Evolutionary conservation across 257 asterid genomes (phyloP).

Genomic region (Plantago ovata): DNA sequence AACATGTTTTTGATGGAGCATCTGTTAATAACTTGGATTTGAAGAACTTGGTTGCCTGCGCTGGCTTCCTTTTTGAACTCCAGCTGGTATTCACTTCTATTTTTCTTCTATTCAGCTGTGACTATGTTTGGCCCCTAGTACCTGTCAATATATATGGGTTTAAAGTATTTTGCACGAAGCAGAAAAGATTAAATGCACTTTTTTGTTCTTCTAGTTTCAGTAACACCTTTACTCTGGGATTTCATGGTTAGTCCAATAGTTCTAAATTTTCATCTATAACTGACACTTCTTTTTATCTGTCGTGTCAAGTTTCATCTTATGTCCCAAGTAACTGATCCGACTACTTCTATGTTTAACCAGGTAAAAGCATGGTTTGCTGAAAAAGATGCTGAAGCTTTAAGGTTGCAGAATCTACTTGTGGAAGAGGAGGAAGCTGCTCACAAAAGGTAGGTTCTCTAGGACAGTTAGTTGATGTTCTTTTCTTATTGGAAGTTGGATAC

Average conservation of each 20-base stretch:
- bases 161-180: too few relatives aligned
- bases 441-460: conserved; percentile 44
- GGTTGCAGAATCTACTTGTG: conserved; percentile 89
- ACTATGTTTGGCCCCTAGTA: conserved; percentile 2
- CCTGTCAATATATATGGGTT: too few relatives aligned
- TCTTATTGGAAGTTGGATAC: too few relatives aligned
- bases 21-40: conserved; percentile 63
- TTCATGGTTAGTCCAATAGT: too few relatives aligned
- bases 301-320: neutral
- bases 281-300: too few relatives aligned
- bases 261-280: too few relatives aligned
- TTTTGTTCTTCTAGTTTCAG: too few relatives aligned
- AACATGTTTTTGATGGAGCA: conserved; percentile 68
- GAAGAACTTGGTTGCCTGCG: conserved; percentile 77
- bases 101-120: conserved; percentile 1
- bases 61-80: conserved; percentile 80
- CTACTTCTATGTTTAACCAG: conserved; percentile 36
- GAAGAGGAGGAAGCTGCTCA: conserved; percentile 97
- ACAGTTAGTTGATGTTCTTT: neutral
- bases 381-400: conserved; percentile 95
- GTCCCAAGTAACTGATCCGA: neutral
- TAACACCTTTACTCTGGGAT: too few relatives aligned
- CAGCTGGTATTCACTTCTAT: conserved; percentile 57
- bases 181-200: too few relatives aligned
- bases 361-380: conserved; percentile 89